phyloP scores from a whole-genome alignment of 805 yeast genomes.

The Metschnikowia anglica region DNA sequence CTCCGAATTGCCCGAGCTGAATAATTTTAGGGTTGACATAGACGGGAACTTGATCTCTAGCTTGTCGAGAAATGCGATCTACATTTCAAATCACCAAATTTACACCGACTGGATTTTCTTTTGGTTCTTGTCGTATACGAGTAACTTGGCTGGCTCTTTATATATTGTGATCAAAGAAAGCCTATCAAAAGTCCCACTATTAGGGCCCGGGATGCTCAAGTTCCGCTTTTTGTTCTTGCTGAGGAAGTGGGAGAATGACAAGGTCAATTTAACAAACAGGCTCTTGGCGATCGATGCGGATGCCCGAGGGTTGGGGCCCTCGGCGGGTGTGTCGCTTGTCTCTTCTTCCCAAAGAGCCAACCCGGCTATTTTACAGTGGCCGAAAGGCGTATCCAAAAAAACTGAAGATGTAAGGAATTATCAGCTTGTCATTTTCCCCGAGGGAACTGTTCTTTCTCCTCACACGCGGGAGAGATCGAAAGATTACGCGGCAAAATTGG shows the following conservation, averaged over 20 bases:
- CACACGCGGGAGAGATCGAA: slow-evolving; percentile 60
- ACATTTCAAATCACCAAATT: slow-evolving; percentile 89
- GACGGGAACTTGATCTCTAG: slow-evolving; percentile 24
- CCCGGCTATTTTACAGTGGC: slow-evolving; percentile 29
- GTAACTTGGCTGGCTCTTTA: slow-evolving; percentile 61
- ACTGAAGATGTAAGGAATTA: slow-evolving; percentile 28
- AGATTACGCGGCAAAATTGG: slow-evolving; percentile 54
- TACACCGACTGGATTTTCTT: slow-evolving; percentile 90
- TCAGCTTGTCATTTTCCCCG: slow-evolving; percentile 82
- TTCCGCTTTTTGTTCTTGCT: slow-evolving; percentile 77
- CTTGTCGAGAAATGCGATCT: slow-evolving; percentile 53
- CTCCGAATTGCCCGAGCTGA: slow-evolving; percentile 33
- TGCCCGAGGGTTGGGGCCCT: slow-evolving; percentile 56
- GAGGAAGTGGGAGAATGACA: slow-evolving; percentile 84
- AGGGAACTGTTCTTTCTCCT: slow-evolving; percentile 83
- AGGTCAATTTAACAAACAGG: slow-evolving; percentile 52
- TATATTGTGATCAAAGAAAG: slow-evolving; percentile 72
- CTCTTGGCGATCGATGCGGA: slow-evolving; percentile 59
- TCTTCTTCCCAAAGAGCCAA: slow-evolving; percentile 27
- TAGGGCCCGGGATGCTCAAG: slow-evolving; percentile 84
- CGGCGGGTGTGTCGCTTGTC: slow-evolving; percentile 40
- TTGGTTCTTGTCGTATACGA: slow-evolving; percentile 82
- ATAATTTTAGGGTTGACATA: slow-evolving; percentile 21
- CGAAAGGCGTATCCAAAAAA: slow-evolving; percentile 22
- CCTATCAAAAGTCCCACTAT: slow-evolving; percentile 68